Base-by-base conservation (phyloP, 768 basidiomycete genomes). In the Suillus cothurnatus region DNA sequence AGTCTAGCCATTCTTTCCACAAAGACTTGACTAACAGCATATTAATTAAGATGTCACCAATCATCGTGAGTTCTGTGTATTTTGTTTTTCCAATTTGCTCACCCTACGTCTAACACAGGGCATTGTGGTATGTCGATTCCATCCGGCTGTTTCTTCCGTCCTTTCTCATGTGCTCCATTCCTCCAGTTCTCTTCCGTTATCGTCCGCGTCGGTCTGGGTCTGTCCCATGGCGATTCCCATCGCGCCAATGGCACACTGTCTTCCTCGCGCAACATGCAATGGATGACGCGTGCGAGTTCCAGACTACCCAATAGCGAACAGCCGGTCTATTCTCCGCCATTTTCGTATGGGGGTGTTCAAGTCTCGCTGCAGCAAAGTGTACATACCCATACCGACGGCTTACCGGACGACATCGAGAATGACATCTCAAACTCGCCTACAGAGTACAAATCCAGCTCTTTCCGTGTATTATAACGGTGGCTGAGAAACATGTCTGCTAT, bases 131-230 rank as follows among this genome's bases (percentile, higher is more conserved):
- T 55, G 71, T 68, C 36, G n/a, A 28, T 43, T 50, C 49, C 32
- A 21, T 43, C 34, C 9, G 14, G 32, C n/a, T 39, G n/a, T 55
- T 63, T 36, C 23, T 50, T 14, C 28, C 17, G 26, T 15, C 56
- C n/a, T 41, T 61, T 61, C 36, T 52, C 28, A 53, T 45, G 14
- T 38, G 21, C 41, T 61, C 60, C 62, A 8, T 64, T 56, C n/a
- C 50, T 34, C 38, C 61, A 61, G 43, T 74, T 73, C 60, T 73
- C 74, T 47, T 70, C 67, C 45, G 71, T 74, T 11, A 73, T 74
- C 57, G 68, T 73, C 36, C 74, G 72, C 34, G 67, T 73, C n/a
- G 71, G 69, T 36, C 34, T 68, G 8, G 71, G 71, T 34, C 45
- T 72, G 36, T 71, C 66, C 34, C 67, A 70, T n/a, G 71, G 69